Conservation (phyloP, 2,329 filamentous ascomycete genomes). For the Bipolaris oryzae region DNA sequence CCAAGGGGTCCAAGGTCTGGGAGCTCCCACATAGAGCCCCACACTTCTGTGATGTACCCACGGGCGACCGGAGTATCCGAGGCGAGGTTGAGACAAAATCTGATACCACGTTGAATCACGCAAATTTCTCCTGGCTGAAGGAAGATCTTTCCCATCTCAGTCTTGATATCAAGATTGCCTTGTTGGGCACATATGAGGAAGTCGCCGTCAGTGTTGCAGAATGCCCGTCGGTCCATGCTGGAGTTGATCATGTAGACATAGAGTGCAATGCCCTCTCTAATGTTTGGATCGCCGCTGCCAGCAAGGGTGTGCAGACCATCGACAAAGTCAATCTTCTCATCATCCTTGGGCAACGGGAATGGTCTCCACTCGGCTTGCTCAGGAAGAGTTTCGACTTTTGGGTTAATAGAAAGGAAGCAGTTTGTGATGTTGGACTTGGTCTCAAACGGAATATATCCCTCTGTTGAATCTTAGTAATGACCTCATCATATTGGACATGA, state of each 20-base stretch:
- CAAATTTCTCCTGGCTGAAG: slow-evolving; percentile 50
- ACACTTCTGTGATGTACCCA: slow-evolving; percentile 51
- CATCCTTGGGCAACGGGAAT: slow-evolving; percentile 47
- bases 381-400: slow-evolving; percentile 55
- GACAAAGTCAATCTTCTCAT: slow-evolving; percentile 54
- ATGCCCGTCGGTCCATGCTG: slow-evolving; percentile 55
- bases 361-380: slow-evolving; percentile 59
- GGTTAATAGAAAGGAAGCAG: slow-evolving; percentile 57
- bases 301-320: slow-evolving; percentile 58
- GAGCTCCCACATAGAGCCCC: slow-evolving; percentile 50
- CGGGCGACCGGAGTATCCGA: slow-evolving; percentile 42
- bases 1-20: slow-evolving; percentile 50
- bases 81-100: slow-evolving; percentile 45
- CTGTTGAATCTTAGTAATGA: slow-evolving; percentile 19
- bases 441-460: slow-evolving; percentile 35
- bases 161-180: slow-evolving; percentile 48
- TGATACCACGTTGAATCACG: slow-evolving; percentile 50
- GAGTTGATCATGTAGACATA: slow-evolving; percentile 58
- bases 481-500: not conserved
- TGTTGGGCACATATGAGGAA: slow-evolving; percentile 47
- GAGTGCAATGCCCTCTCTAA: slow-evolving; percentile 56
- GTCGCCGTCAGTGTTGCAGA: slow-evolving; percentile 53
- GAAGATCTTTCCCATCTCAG: slow-evolving; percentile 49
- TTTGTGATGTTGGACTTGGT: slow-evolving; percentile 47
- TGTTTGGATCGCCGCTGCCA: slow-evolving; percentile 59